Percentiles rank a stretch among this genome's conserved stretches.
Conservation (phyloP, 1,139 yeast species). For the Wickerhamomyces sp. region DNA sequence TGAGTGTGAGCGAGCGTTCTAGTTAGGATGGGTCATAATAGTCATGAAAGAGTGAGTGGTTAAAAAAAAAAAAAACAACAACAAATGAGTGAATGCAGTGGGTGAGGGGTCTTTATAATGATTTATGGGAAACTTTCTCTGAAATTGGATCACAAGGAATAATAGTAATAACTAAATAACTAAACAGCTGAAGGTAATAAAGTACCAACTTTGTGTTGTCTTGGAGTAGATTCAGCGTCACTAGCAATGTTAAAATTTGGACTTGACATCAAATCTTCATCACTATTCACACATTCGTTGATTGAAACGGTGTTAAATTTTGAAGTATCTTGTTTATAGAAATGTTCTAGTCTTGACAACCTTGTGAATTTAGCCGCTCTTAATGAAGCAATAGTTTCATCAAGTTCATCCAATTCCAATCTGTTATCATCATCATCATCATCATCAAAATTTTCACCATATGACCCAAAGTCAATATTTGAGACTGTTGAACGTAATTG, state of each 20-base stretch:
- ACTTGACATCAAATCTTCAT: neutral
- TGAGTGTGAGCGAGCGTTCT: neutral
- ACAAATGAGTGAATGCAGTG: neutral
- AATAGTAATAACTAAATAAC: too few relatives aligned
- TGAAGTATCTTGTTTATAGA: slow-evolving; percentile 1
- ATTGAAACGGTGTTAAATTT: slow-evolving; percentile 1
- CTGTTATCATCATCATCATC: neutral
- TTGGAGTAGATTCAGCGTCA: slow-evolving; percentile 9
- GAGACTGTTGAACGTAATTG: neutral
- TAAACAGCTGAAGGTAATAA: slow-evolving; percentile 5
- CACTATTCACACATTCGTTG: neutral
- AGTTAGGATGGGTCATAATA: neutral
- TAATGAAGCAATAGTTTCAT: slow-evolving; percentile 13
- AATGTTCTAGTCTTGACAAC: slow-evolving; percentile 10
- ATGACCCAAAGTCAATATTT: neutral
- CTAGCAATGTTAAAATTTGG: neutral
- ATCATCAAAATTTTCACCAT: neutral
- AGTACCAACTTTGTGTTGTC: slow-evolving; percentile 6
- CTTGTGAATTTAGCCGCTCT: slow-evolving; percentile 18
- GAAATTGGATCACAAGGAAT: too few relatives aligned
- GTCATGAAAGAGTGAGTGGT: neutral
- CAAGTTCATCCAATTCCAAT: slow-evolving; percentile 4
- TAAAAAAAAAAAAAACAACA: neutral
- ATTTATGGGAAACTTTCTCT: neutral
- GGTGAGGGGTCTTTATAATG: too few relatives aligned